Base-by-base conservation (phyloP, 768 basidiomycete species). In the Coprinellus micaceus region DNA sequence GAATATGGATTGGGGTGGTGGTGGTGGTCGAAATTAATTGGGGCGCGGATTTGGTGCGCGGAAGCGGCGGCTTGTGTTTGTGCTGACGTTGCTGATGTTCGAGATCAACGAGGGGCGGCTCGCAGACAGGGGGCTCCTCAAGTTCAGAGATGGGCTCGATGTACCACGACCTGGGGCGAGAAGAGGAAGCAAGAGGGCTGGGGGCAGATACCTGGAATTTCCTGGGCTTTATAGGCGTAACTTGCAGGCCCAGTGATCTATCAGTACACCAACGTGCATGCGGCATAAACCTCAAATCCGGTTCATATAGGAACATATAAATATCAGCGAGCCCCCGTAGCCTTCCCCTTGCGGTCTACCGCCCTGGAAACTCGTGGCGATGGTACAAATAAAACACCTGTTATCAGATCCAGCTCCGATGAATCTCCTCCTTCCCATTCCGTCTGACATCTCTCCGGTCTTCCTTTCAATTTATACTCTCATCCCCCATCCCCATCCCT, bases 21-120 rank as follows among this genome's bases (percentile, higher is more conserved):
- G 86, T 86, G 62, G 74, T 81, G 56, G 85, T 85, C 54, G 84
- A 86, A 69, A 87, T 80, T 67, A 83, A 80, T 63, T 72, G 80
- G 61, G 82, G 83, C 28, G 81, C 74, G 55, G 85, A 82, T 60
- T 73, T 62, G 45, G 78, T 74, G 58, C 82, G 77, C 45, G 71
- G 43, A 33, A 73, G 74, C 53, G 74, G 69, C 19, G 74, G 62
- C 51, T 77, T 77, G 47, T 80, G 79, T 65, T 74, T 79, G 76
- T 85, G 85, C 74, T 85, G 85, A 73, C 85, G 84, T 74, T 83
- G 78, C 70, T 77, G 77, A 65, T 72, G 71, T 61, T 79, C 76
- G 47, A 65, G 66, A 66, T 66, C 64, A 62, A 67, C 53, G 45
- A 57, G 60, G 49, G 61, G 61, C 43, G 52, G 28, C 41, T 71